Percentiles rank a stretch among this genome's conserved stretches.
These are phyloP conservation scores for Psilocybe cubensis DNA, from an alignment of 768 basidiomycete genomes.

Conservation along the genomic window DNA sequence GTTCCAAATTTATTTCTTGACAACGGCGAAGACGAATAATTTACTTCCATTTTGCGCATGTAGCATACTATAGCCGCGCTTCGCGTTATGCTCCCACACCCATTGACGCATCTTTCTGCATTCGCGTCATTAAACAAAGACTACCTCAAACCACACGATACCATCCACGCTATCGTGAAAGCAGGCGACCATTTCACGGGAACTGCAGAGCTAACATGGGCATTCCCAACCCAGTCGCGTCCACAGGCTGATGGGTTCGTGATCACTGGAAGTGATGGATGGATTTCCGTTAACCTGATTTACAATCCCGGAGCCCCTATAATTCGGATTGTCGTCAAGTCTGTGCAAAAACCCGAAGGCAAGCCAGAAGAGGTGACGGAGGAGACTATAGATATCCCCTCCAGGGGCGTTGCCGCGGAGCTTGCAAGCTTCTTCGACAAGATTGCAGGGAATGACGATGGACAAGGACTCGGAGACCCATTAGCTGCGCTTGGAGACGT, in stretches of 20 bases:
- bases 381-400: slow-evolving; percentile 51
- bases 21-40: background rate
- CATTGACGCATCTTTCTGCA: slow-evolving; percentile 59
- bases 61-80: slow-evolving; percentile 73
- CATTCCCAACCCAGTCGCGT: slow-evolving; percentile 49
- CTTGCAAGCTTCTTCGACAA: slow-evolving; percentile 61
- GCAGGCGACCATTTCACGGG: slow-evolving; percentile 59
- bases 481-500: slow-evolving; percentile 71
- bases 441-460: slow-evolving; percentile 55
- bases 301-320: slow-evolving; percentile 28
- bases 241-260: slow-evolving; percentile 43
- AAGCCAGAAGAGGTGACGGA: slow-evolving; percentile 49
- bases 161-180: slow-evolving; percentile 61
- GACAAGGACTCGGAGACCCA: slow-evolving; percentile 55
- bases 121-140: slow-evolving; percentile 71
- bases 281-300: slow-evolving; percentile 49
- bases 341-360: slow-evolving; percentile 34
- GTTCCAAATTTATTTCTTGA: slow-evolving; percentile 25
- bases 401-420: slow-evolving; percentile 59
- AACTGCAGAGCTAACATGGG: slow-evolving; percentile 65
- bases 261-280: slow-evolving; percentile 67
- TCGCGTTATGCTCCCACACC: slow-evolving; percentile 58
- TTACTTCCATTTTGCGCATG: background rate
- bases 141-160: slow-evolving; percentile 80
- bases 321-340: slow-evolving; percentile 44